Base-by-base conservation (phyloP, 2,329 filamentous ascomycete species). In the Paraconiothyrium sp. region DNA sequence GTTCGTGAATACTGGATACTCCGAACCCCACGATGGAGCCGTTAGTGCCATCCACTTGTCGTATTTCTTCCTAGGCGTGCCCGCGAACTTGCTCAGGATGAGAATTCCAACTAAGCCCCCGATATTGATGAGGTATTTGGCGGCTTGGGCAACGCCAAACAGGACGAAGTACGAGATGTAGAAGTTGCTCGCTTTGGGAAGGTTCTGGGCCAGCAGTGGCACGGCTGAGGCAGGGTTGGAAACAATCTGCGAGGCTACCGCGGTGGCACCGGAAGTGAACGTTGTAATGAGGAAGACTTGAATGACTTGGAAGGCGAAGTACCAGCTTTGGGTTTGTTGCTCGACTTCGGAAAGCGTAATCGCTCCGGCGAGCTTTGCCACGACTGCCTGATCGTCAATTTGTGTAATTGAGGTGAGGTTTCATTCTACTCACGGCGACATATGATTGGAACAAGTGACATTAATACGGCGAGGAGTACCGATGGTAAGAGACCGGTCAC, bases 141-240 rank as follows among this genome's bases (percentile, higher is more conserved):
- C 65, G 34, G 71, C 70, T 3, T 68, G 65, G 0, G 73, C 73
- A 7, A 74, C 69, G 57, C 94, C 95, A 78, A 97, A 94, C 7
- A 99, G 86, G 47, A 98, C 88, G 68, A 99, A 96, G 81, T 97
- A 99, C 0, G 90, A 92, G 54, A 98, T 90, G 80, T 97, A 99
- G 78, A 98, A 96, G 81, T 97, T 98, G 67, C 93, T 94, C 0
- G 93, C 89, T 63, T 88, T 90, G 20, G 95, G 95, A 7, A 98
- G 83, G 63, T 92, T 91, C n/a, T 83, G 71, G 0, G 93, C 89
- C 2, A 97, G 84, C 35, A 96, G 80, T 0, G 75, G 80, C 0
- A 92, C 86, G 10, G 87, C 87, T 0, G 78, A 79, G 1, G 80
- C 75, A 0, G 93, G 92, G 1, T 92, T 67, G 0, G 88, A 20